These are phyloP conservation scores for Diplodia seriata DNA, from an alignment of 2,329 filamentous ascomycete species.

Conservation along the genomic window DNA sequence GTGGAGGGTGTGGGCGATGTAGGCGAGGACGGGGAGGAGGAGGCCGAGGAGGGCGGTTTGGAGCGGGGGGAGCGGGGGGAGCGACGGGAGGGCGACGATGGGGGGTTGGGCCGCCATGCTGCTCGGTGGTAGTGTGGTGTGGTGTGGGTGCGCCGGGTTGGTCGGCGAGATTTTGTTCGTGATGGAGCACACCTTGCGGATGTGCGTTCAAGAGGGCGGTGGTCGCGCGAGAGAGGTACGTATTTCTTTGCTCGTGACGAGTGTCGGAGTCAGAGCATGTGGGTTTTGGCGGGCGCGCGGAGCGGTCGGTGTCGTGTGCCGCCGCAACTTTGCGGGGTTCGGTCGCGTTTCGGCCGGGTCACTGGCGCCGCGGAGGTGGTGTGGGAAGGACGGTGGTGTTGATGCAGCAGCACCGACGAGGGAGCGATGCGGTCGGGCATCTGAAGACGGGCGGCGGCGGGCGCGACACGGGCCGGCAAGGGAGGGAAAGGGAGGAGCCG, in stretches of 20 bases:
- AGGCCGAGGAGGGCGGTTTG: background rate
- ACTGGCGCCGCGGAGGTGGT: background rate
- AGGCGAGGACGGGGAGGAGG: slow-evolving; percentile 15
- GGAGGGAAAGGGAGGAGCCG: slow-evolving; percentile 6
- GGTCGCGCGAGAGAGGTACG: background rate
- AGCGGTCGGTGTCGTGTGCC: slow-evolving; percentile 10
- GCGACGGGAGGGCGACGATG: slow-evolving; percentile 33
- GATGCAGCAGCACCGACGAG: background rate
- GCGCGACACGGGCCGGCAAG: background rate
- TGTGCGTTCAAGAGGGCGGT: no score
- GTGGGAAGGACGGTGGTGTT: background rate
- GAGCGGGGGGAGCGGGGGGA: background rate
- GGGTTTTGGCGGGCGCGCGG: background rate
- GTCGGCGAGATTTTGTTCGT: background rate
- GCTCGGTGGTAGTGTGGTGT: background rate
- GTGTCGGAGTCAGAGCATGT: background rate
- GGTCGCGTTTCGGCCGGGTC: background rate
- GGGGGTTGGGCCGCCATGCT: slow-evolving; percentile 15
- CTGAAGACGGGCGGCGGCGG: background rate
- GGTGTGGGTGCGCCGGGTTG: background rate
- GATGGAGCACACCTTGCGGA: no score
- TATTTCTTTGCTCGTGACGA: background rate
- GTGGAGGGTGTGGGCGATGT: slow-evolving; percentile 24
- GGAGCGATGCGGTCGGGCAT: background rate
- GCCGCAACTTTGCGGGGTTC: slow-evolving; percentile 10